Conservation (phyloP, 2,329 filamentous ascomycete genomes). For the Aspergillus chevalieri region DNA sequence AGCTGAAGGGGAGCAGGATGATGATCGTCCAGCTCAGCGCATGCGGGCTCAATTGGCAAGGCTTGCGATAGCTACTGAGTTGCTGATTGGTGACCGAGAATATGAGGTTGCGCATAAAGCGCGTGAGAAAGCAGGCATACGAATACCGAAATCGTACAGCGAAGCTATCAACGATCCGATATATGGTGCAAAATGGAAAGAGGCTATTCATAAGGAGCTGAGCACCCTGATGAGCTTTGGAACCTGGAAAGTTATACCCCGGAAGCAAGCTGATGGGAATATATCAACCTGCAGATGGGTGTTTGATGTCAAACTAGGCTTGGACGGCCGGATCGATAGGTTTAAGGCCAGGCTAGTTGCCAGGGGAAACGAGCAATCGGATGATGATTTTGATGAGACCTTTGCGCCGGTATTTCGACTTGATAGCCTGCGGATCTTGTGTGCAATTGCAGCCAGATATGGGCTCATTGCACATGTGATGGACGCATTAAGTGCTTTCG, state of each 20-base stretch:
- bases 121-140: not conserved
- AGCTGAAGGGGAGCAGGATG: not conserved
- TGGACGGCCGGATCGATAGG: not conserved
- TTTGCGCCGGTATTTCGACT: too few species aligned
- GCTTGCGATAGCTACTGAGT: not conserved
- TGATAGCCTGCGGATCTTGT: not conserved
- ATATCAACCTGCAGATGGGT: not conserved
- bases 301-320: not conserved
- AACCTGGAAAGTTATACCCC: not conserved
- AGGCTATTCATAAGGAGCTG: not conserved
- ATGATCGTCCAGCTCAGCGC: not conserved
- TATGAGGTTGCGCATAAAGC: not conserved
- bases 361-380: not conserved
- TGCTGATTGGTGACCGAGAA: not conserved
- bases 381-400: not conserved
- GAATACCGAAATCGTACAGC: not conserved
- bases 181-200: not conserved
- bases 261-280: not conserved
- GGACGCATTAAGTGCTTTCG: not conserved
- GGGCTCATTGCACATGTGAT: not conserved
- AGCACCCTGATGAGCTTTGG: not conserved
- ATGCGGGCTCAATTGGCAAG: not conserved
- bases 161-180: not conserved
- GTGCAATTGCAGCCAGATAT: not conserved
- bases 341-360: not conserved